Conservation (phyloP, 352 stramenopile species). For the Phytophthora foliorum region DNA sequence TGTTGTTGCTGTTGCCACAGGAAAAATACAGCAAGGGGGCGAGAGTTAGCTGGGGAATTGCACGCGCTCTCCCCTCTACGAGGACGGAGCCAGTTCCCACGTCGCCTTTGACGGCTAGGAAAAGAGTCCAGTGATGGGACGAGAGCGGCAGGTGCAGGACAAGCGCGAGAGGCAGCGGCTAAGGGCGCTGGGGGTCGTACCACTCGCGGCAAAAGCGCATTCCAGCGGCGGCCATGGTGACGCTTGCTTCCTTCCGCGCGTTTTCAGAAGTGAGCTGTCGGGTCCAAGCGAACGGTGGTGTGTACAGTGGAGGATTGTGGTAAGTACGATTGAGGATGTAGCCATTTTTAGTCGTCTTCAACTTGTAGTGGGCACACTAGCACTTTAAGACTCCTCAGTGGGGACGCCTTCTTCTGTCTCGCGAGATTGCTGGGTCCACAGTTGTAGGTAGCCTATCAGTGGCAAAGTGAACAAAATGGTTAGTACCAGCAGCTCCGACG, state of each 20-base stretch:
- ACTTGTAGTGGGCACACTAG: too few relatives aligned
- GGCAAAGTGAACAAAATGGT: not conserved
- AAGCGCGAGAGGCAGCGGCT: not conserved
- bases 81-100: not conserved
- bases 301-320: not conserved
- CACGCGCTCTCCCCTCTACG: not conserved
- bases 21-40: not conserved
- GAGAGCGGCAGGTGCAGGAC: not conserved
- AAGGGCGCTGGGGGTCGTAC: slow-evolving; percentile 44
- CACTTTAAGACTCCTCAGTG: not conserved
- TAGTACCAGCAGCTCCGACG: not conserved
- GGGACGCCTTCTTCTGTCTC: slow-evolving; percentile 22
- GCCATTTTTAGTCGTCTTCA: too few relatives aligned
- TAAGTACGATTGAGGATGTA: slow-evolving; percentile 33
- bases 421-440: slow-evolving; percentile 56
- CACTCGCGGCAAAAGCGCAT: slow-evolving; percentile 93
- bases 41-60: slow-evolving; percentile 7
- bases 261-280: slow-evolving; percentile 29
- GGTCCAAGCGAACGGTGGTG: slow-evolving; percentile 16
- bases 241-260: slow-evolving; percentile 18
- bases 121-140: not conserved
- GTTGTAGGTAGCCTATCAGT: slow-evolving; percentile 42
- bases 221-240: slow-evolving; percentile 75
- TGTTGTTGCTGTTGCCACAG: slow-evolving; percentile 81
- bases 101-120: not conserved